A percentile compares a stretch with the other conserved stretches of the same genome.
Conservation (phyloP, 164 flowering plant genomes). For the Annona cherimola region DNA sequence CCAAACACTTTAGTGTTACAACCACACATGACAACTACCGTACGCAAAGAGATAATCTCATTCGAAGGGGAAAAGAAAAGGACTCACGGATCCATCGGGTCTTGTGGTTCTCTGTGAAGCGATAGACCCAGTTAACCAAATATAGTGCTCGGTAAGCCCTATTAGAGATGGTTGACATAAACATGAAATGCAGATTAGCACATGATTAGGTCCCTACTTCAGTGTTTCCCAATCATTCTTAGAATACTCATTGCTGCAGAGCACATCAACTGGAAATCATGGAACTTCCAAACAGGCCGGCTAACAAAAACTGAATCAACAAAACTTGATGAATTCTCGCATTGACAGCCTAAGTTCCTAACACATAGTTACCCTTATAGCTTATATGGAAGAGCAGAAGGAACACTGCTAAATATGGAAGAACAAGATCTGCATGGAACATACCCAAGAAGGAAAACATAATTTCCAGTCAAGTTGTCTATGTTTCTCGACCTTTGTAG, state of each 20-base stretch:
- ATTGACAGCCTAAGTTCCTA: not conserved
- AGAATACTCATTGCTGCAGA: not conserved
- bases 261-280: not conserved
- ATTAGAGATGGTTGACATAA: not conserved
- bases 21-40: too few species aligned
- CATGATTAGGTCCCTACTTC: not conserved
- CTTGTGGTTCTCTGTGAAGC: constrained; percentile 33
- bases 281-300: not conserved
- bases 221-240: not conserved
- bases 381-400: not conserved
- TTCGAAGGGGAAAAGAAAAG: not conserved
- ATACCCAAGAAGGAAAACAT: constrained; percentile 64
- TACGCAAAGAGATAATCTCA: not conserved
- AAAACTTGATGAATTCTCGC: not conserved
- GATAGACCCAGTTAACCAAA: constrained; percentile 54
- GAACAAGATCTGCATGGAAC: constrained; percentile 4
- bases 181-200: not conserved
- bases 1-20: too few species aligned
- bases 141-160: constrained; percentile 60
- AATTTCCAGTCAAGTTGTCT: constrained; percentile 55
- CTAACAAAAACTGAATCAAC: not conserved
- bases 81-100: constrained; percentile 56
- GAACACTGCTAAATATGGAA: not conserved
- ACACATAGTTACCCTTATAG: not conserved
- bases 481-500: constrained; percentile 53